Percentiles rank a stretch among this genome's conserved stretches.
Conservation (phyloP, 306 rosid genomes). For the Cajanus cajan region DNA sequence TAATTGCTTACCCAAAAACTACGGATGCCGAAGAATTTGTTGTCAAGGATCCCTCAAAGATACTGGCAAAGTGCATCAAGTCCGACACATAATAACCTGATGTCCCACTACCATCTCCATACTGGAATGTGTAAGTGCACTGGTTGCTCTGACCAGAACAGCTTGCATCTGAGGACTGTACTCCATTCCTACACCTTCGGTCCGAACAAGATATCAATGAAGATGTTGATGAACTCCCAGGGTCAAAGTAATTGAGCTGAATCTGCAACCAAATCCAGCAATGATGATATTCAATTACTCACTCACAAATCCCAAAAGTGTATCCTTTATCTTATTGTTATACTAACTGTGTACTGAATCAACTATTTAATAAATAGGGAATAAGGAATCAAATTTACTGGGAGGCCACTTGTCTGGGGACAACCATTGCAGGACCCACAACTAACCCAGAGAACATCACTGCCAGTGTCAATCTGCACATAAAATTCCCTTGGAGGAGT, state of each 20-base stretch:
- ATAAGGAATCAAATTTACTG: constrained; percentile 34
- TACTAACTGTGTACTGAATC: background rate
- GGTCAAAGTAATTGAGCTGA: constrained; percentile 69
- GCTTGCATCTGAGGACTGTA: constrained; percentile 57
- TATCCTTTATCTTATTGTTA: background rate
- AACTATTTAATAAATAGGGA: background rate
- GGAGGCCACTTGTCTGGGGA: constrained; percentile 70
- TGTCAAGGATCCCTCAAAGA: constrained; percentile 46
- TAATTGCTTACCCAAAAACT: constrained; percentile 71
- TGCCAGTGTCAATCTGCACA: constrained; percentile 96
- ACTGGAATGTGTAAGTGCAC: constrained; percentile 71
- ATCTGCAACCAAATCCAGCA: constrained; percentile 49
- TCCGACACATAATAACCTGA: constrained; percentile 79
- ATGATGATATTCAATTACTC: background rate
- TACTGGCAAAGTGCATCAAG: constrained; percentile 63
- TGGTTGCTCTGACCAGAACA: constrained; percentile 69
- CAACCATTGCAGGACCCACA: constrained; percentile 92
- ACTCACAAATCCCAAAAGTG: background rate
- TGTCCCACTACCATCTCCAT: constrained; percentile 92
- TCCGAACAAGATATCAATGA: constrained; percentile 69
- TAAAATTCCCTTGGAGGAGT: constrained; percentile 88
- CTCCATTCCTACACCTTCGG: constrained; percentile 58
- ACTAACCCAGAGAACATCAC: constrained; percentile 92
- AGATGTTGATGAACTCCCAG: constrained; percentile 75
- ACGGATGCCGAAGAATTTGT: constrained; percentile 62